phyloP scores from a whole-genome alignment of 164 flowering plant genomes.

The Aristolochia contorta region DNA sequence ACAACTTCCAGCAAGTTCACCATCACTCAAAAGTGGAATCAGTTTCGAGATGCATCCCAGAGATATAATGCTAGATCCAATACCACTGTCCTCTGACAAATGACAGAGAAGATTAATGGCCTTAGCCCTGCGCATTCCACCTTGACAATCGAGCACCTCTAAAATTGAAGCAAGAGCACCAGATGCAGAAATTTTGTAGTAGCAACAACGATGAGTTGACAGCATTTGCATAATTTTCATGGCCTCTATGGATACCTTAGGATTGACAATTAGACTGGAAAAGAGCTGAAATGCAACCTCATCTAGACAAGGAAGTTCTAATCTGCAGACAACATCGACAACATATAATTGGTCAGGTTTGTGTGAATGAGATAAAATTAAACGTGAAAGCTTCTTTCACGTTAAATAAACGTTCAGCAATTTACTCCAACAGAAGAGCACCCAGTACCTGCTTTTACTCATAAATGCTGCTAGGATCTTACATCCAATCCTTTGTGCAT shows the following conservation, averaged over 20 bases:
- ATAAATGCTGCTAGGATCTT: constrained; percentile 34
- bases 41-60: constrained; percentile 41
- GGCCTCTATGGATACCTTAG: constrained; percentile 41
- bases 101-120: constrained; percentile 45
- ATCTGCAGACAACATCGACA: constrained; percentile 28
- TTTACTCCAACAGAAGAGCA: neutral
- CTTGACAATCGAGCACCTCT: constrained; percentile 30
- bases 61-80: constrained; percentile 24
- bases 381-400: neutral
- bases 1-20: constrained; percentile 28
- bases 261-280: constrained; percentile 38
- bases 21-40: constrained; percentile 36
- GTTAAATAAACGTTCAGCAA: neutral
- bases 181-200: constrained; percentile 29
- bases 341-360: neutral
- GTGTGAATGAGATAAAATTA: neutral
- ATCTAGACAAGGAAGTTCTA: constrained; percentile 15
- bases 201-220: constrained; percentile 25
- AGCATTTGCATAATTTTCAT: constrained; percentile 40
- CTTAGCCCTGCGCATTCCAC: constrained; percentile 18
- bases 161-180: constrained; percentile 42
- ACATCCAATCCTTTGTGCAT: constrained; percentile 43
- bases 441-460: constrained; percentile 43
- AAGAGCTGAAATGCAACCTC: constrained; percentile 41
- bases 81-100: constrained; percentile 32